Evolutionary conservation across 768 basidiomycete species (phyloP), one percentile per base, ranked within the genome.

Genomic region (Cyclocybe aegerita): DNA sequence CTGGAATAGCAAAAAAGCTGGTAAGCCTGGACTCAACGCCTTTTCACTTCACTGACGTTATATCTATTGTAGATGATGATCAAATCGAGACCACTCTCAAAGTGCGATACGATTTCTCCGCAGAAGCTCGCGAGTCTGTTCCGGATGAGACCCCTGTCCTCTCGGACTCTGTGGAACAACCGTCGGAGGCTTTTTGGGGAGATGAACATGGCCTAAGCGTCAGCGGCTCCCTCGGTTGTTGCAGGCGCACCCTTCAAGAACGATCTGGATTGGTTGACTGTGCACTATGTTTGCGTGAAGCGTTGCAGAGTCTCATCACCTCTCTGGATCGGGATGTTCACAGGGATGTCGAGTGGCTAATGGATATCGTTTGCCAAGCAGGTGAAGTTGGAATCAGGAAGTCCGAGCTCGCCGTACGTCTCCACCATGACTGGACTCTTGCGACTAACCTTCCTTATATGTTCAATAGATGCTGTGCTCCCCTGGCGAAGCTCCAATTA

Each of bases 1-100:
- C 60, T 92, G 87, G 81, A 91, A 91, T 57, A 96, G 90, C 66
- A 92, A 92, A 71, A 90, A 91, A 76, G 86, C 88, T 56, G 90
- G 91, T 88, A 54, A 48, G 75, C 64, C 7, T 30, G 34, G 34
- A 47, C 34, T 45, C 10, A 39, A 12, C 34, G 30, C n/a, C 15
- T 14, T 38, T 8, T 2, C 11, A 30, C 2, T 29, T 32, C 4
- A 33, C 30, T 11, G 7, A 14, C 12, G 46, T 33, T 36, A 38
- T 23, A 37, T 16, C 14, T n/a, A 30, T 11, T 38, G 36, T 14
- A 93, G 91, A 91, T 61, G 91, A 94, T 60, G 87, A 92, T 65
- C 81, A 92, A 58, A 85, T 92, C 42, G 91, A 94, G 67, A 88
- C 86, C 4, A 64, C 70, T 7, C 72, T 93, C 45, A 70, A 70